Percentiles rank a stretch among this genome's conserved stretches.
phyloP scores from a whole-genome alignment of 306 rosid species.

The Glycine tomentella region DNA sequence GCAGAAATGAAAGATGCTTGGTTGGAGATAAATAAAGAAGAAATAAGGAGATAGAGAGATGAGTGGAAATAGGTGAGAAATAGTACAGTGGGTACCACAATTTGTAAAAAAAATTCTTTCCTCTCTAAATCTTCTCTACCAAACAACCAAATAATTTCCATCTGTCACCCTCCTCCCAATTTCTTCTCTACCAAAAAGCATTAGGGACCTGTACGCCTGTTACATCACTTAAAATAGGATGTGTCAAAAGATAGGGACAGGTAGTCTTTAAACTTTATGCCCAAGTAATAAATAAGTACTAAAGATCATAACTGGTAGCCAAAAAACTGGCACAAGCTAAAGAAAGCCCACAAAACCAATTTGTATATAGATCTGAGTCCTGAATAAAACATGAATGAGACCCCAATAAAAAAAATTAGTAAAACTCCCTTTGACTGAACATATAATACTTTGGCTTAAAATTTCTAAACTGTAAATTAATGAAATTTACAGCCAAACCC shows the following conservation, averaged over 20 bases:
- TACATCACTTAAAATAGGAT: neutral
- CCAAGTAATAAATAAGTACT: neutral
- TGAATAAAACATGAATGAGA: constrained; percentile 13
- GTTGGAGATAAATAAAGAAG: no score
- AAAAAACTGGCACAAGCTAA: neutral
- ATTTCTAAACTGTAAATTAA: neutral
- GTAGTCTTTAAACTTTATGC: no score
- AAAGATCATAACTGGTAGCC: neutral
- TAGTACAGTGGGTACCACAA: no score
- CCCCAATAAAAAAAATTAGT: constrained; percentile 1
- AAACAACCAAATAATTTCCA: no score
- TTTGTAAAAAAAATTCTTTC: no score
- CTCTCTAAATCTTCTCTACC: no score
- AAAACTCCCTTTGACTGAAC: neutral
- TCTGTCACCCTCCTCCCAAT: no score
- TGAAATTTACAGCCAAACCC: constrained; percentile 5
- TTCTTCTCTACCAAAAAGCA: no score
- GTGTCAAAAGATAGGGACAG: neutral
- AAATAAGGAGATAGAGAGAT: no score
- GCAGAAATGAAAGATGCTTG: no score
- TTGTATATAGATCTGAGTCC: neutral
- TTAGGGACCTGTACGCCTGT: neutral
- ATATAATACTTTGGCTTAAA: constrained; percentile 8
- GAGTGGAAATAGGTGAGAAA: no score
- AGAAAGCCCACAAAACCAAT: constrained; percentile 4